Evolutionary conservation across 345 rosid species (phyloP).

Genomic region (Syzygium aqueum): DNA sequence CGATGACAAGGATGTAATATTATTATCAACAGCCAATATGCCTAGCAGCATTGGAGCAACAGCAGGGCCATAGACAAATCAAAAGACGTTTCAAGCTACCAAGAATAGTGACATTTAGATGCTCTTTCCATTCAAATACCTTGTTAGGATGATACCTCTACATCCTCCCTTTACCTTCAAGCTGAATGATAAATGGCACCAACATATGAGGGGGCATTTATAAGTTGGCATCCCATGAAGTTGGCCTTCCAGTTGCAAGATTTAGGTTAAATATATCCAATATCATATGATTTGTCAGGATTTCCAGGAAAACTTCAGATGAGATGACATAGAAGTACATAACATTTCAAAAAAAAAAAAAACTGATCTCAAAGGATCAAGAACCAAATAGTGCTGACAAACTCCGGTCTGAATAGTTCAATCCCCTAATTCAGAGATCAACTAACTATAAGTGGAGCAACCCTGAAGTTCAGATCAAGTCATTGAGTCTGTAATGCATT

Average conservation of each 20-base stretch:
- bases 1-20: not conserved
- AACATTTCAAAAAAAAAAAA: not conserved
- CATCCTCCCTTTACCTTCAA: not conserved
- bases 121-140: not conserved
- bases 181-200: not conserved
- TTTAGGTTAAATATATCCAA: fast-evolving
- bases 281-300: not conserved
- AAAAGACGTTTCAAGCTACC: not conserved
- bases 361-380: not conserved
- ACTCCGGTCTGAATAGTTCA: not conserved
- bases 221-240: not conserved
- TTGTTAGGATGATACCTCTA: not conserved
- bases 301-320: not conserved
- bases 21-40: not conserved
- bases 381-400: not conserved
- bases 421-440: not conserved
- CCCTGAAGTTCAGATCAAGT: not conserved
- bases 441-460: fast-evolving
- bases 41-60: not conserved
- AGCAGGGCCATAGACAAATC: not conserved
- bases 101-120: not conserved
- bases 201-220: not conserved
- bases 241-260: not conserved
- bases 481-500: not conserved
- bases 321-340: not conserved